Base-by-base conservation (phyloP, 768 basidiomycete genomes). In the Steccherinum ochraceum region DNA sequence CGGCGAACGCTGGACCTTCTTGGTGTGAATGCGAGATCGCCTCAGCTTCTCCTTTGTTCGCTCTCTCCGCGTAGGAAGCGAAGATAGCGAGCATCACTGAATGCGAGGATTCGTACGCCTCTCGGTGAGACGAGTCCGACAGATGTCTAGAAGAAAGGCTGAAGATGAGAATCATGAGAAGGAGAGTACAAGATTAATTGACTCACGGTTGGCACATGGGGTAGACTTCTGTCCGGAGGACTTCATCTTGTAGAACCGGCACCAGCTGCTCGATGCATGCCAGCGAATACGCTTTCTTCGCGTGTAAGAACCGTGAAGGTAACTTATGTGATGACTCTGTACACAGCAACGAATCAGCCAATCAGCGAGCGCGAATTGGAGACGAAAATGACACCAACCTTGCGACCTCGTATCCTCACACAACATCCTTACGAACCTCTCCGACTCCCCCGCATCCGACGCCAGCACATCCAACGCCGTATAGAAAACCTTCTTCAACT, bases 21-120 rank as follows among this genome's bases (percentile, higher is more conserved):
- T 50, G 48, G 43, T 7, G 30, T 16, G 30, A 35, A 7, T 7
- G 16, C 7, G 30, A 16, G 16, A 16, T 16, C 30, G 30, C 19
- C 18, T 7, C 7, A 18, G 19, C 41, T 19, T 23, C 18, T 7
- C 41, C 41, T 19, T 63, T 51, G 5, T 49, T 55, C 21, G 58
- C 44, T 18, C 63, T 67, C 54, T 78, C 74, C 0, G 81, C 78
- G 58, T 78, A 74, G 24, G 80, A 73, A 10, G 85, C 77, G 60
- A 91, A 84, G 39, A 90, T 72, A 3, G 90, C 76, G 12, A 94
- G 71, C 27, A 93, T 68, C 23, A 89, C 87, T 7, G 91, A 93
- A 63, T 93, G 92, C 1, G 90, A 82, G 0, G 89, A 86, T 64
- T 94, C 91, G 58, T 82, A 93, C n/a, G 81, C 81, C 56, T 92